Conservation (phyloP, 2,329 filamentous ascomycete species). For the Chrysoporthe deuterocubensis region DNA sequence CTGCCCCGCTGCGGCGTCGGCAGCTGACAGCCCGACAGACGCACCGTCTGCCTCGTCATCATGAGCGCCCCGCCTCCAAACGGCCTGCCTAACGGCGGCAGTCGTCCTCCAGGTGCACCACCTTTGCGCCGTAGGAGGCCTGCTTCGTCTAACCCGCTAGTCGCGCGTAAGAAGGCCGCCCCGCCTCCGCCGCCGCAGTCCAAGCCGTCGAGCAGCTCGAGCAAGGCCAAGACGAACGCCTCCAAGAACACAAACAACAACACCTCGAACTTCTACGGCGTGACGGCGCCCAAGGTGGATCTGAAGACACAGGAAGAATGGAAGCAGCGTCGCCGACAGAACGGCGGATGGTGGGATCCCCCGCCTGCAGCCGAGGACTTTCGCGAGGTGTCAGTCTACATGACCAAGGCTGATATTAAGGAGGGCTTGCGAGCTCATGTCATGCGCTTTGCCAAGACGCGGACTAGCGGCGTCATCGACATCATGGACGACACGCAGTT, state of each 20-base stretch:
- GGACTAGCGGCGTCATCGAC: slow-evolving; percentile 63
- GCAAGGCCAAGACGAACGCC: slow-evolving; percentile 31
- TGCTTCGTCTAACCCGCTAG: slow-evolving; percentile 64
- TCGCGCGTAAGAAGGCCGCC: slow-evolving; percentile 60
- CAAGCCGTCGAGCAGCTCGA: slow-evolving; percentile 34
- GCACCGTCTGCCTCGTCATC: slow-evolving; percentile 25
- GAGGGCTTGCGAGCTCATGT: slow-evolving; percentile 85
- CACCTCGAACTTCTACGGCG: slow-evolving; percentile 28
- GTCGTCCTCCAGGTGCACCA: slow-evolving; percentile 34
- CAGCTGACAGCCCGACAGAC: background rate
- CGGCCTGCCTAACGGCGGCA: slow-evolving; percentile 36
- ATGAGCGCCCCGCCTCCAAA: slow-evolving; percentile 52
- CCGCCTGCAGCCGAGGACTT: slow-evolving; percentile 52
- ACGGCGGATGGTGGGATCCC: slow-evolving; percentile 63
- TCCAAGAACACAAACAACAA: slow-evolving; percentile 26
- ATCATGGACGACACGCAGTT: slow-evolving; percentile 75
- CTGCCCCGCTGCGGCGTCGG: background rate
- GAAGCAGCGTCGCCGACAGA: slow-evolving; percentile 48
- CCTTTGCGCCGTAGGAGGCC: slow-evolving; percentile 50
- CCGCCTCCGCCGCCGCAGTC: slow-evolving; percentile 41
- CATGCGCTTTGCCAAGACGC: slow-evolving; percentile 73
- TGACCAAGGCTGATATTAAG: slow-evolving; percentile 79
- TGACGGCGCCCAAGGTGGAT: slow-evolving; percentile 33
- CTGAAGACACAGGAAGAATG: slow-evolving; percentile 39
- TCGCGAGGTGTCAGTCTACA: slow-evolving; percentile 69